Base-by-base conservation (phyloP, 1,139 yeast genomes). In the Debaryomyces udenii region DNA sequence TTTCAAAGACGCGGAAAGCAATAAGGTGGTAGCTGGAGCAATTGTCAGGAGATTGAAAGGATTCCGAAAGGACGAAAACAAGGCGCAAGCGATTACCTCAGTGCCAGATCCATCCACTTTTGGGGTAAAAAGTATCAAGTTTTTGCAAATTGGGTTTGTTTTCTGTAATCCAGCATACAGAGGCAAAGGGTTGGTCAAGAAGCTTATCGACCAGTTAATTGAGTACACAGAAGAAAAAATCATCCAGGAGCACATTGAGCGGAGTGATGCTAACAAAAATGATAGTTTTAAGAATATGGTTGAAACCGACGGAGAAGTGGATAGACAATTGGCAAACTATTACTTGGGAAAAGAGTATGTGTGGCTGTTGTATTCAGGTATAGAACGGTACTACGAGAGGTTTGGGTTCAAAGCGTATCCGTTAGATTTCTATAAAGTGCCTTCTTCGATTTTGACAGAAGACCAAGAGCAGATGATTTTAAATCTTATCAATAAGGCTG, bases 371-470 rank as follows among this genome's bases (percentile, higher is more conserved):
- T 68, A 70, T 48, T 70, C 76, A 3, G 68, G 62, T 1, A 62
- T 62, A 3, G 67, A 62, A 6, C 52, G 48, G 9, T 67, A 55
- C 36, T 72, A 70, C 44, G 60, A 59, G 41, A 52, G 62, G 41
- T 64, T 69, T 46, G 78, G 77, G 1, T 72, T 72, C 52, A 68
- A 67, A 40, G 44, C 57, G 2, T 67, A 52, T 43, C 76, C 76
- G 0, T 30, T 68, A 23, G 70, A 70, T 33, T 61, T 65, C 40
- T 71, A 64, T 45, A 53, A 56, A 42, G 48, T 71, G 10, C 75
- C 76, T 1, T 39, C 53, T 4, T 38, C 61, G 5, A 41, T 61
- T 15, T 43, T 57, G 4, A 47, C 56, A n/a, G 40, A 48, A 2
- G 49, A 49, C 4, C 59, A 60, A 29, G 56, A 57, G 37, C 35